Evolutionary conservation across 2,329 filamentous ascomycete genomes (phyloP).

Genomic region (Colletotrichum godetiae): DNA sequence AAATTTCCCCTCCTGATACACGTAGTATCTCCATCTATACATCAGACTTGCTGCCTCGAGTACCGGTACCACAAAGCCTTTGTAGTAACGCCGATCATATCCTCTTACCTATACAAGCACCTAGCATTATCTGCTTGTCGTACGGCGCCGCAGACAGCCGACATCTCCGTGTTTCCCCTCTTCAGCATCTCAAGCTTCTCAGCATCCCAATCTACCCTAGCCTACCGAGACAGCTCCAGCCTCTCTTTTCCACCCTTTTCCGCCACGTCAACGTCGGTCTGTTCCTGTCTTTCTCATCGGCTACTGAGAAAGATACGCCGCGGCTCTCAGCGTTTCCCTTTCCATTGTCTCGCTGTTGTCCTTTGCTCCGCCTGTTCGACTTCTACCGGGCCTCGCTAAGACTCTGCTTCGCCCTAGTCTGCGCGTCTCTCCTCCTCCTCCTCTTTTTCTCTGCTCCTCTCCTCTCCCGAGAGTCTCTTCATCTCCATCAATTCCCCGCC

Average conservation of each 20-base stretch:
- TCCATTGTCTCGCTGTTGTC: conserved; percentile 20
- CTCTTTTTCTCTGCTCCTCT: conserved; percentile 30
- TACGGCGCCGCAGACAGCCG: conserved; percentile 32
- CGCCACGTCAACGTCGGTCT: neutral
- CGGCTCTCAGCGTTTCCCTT: conserved; percentile 22
- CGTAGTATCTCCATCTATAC: neutral
- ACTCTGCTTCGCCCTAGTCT: neutral
- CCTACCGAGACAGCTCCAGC: neutral
- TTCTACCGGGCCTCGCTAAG: conserved; percentile 4
- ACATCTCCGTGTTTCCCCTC: conserved; percentile 30
- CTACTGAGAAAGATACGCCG: conserved; percentile 5
- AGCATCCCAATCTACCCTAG: neutral
- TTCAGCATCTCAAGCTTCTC: neutral
- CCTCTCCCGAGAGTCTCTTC: conserved; percentile 35
- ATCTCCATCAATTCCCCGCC: conserved; percentile 38
- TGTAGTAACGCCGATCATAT: conserved; percentile 6
- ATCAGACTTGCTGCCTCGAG: neutral
- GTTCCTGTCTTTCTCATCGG: neutral
- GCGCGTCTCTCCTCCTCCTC: conserved; percentile 19
- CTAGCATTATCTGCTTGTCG: conserved; percentile 22
- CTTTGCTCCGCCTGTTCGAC: conserved; percentile 4
- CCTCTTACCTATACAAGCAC: conserved; percentile 17
- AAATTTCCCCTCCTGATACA: neutral
- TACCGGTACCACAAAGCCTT: neutral
- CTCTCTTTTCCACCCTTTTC: neutral